Evolutionary conservation across 2,329 filamentous ascomycete genomes (phyloP).

Genomic region (Ophiostoma quercus): DNA sequence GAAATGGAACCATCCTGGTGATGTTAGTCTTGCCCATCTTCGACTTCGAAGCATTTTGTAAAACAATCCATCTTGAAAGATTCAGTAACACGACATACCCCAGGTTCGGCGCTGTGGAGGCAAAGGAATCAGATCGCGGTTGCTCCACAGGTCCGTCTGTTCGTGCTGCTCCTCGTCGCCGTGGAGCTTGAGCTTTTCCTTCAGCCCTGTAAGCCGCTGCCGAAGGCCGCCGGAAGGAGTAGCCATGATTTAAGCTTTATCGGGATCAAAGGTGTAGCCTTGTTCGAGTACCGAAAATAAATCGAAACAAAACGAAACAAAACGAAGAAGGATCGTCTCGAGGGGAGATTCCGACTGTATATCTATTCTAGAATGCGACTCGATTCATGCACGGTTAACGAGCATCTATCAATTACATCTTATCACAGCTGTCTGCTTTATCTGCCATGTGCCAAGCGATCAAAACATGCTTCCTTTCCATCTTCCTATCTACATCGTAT

Average conservation of each 20-base stretch:
- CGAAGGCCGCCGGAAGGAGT: conserved; percentile 5
- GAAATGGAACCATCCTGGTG: conserved; percentile 25
- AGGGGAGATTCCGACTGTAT: not conserved
- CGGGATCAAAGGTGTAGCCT: not conserved
- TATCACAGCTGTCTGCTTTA: not conserved
- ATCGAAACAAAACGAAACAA: not conserved
- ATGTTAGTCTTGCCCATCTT: not conserved
- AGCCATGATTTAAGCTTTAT: conserved; percentile 4
- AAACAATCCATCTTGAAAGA: not conserved
- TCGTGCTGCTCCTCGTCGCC: conserved; percentile 22
- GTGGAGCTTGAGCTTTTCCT: conserved; percentile 8
- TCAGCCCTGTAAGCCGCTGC: conserved; percentile 1
- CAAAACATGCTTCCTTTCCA: not conserved
- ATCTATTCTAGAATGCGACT: not conserved
- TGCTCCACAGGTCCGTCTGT: conserved; percentile 25
- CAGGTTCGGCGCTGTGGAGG: conserved; percentile 26
- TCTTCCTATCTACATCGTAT: not conserved
- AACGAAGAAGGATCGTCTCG: not conserved
- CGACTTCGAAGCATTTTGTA: not conserved
- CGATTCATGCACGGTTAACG: not conserved
- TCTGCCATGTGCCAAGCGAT: not conserved
- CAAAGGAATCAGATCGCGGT: conserved; percentile 27
- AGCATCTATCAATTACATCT: not conserved
- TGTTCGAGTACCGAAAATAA: not conserved
- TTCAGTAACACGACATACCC: conserved; percentile 14